These are phyloP conservation scores for Penicillium alfredii DNA, from an alignment of 495 filamentous ascomycete genomes.

Conservation along the genomic window DNA sequence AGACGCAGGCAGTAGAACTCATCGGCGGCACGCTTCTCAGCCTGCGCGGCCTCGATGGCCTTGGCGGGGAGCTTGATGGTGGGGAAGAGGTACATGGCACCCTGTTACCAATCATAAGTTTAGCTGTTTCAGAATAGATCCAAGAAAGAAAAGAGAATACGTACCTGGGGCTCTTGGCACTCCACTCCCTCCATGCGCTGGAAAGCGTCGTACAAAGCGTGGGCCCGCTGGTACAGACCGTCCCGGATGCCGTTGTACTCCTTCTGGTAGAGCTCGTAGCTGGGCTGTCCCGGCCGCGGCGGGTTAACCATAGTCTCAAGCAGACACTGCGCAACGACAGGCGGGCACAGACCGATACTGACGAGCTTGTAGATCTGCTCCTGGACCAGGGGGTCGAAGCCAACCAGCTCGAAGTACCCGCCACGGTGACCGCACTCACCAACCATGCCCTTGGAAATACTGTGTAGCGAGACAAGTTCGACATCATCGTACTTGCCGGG, in stretches of 20 bases:
- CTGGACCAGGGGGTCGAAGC: constrained; percentile 78
- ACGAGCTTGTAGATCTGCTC: constrained; percentile 98
- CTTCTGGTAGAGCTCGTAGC: constrained; percentile 70
- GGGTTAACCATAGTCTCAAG: constrained; percentile 98
- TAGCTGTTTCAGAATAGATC: too few species aligned
- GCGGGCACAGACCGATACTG: constrained; percentile 89
- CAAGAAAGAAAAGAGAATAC: constrained; percentile 7
- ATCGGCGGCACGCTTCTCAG: constrained; percentile 70
- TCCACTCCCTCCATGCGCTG: constrained; percentile 90
- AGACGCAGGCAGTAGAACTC: constrained; percentile 90
- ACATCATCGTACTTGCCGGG: constrained; percentile 74
- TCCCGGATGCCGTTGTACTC: constrained; percentile 79
- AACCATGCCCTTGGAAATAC: constrained; percentile 92
- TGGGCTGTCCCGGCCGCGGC: constrained; percentile 72
- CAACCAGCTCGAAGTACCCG: constrained; percentile 91
- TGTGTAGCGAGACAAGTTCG: constrained; percentile 83
- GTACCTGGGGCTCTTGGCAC: constrained; percentile 69
- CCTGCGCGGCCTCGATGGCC: constrained; percentile 66
- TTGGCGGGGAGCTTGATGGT: constrained; percentile 72
- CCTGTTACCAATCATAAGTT: too few species aligned
- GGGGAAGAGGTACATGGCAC: constrained; percentile 98
- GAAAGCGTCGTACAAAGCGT: constrained; percentile 83
- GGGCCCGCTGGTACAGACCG: constrained; percentile 69
- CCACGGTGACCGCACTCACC: constrained; percentile 97
- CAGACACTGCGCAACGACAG: constrained; percentile 91